Base-by-base conservation (phyloP, 1,139 yeast genomes). In the Groenewaldozyma auringiensis region DNA sequence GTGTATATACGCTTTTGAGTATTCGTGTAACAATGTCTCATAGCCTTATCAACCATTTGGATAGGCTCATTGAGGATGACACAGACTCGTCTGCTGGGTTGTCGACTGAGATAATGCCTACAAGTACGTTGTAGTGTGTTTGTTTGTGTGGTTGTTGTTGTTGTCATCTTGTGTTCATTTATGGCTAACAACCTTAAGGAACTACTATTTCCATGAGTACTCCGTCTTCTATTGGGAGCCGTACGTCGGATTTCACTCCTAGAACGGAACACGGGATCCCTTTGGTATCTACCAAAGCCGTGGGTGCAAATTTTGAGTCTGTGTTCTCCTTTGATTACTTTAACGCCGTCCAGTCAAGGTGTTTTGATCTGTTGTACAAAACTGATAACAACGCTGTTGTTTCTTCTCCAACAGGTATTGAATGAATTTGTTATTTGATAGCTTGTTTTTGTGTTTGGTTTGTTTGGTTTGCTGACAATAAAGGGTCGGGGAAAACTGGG, bases 361-460 rank as follows among this genome's bases (percentile, higher is more conserved):
- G 38, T 21, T 50, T 35, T 20, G 25, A 20, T n/a, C n/a, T 35
- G 25, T 18, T 35, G 38, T 35, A 9, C 22, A 35, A 35, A 20
- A 35, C 38, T 4, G 38, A 35, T 35, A 16, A 6, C 22, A 35
- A 35, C 20, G 38, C 25, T 8, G 38, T 35, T 8, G 20, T 35
- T 6, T 35, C 38, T 14, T 35, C 38, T 17, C 38, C 38, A 8
- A 35, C 38, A 4, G 38, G 36, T 32, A 32, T 11, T 4, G 4
- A 25, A 11, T 11, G 9, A 6, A 8, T 25, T 25, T 25, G 29
- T 11, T 11, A 8, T 25, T 25, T 25, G 29, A 8, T 25, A 8
- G 6, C 29, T 25, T 25, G 29, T 25, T 25, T 6, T 25, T 25
- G 6, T 25, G 11, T 6, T 25, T 25, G 6, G 6, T 6, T 25